Evolutionary conservation across 2,329 filamentous ascomycete genomes (phyloP), one percentile per base, ranked within the genome.

Genomic region (Trichoderma sp.): DNA sequence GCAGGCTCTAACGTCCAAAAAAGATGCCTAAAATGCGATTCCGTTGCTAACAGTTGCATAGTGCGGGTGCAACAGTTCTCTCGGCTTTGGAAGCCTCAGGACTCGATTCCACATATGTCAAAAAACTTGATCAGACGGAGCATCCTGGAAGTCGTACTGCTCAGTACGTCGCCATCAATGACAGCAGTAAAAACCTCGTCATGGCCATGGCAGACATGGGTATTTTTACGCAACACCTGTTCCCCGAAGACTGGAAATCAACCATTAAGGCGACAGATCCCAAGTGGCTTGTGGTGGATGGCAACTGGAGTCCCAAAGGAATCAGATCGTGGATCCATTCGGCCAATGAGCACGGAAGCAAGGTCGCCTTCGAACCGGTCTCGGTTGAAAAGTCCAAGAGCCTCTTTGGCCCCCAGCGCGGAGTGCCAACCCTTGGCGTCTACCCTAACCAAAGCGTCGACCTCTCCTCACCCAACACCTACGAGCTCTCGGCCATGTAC

Each of bases 161-260:
- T 0, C 94, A 98, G 80, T 98, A 98, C 79, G 88, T 98, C 3
- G 92, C 95, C 17, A 85, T 98, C 74, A 99, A 98, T 79, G 93
- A 97, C 78, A 85, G 85, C 0, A 89, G 91, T 72, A 97, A 94
- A 80, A 92, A 95, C 74, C 88, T 99, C 3, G 87, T 95, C n/a
- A 82, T 98, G 74, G 95, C 94, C 59, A 97, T 98, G 93, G 95
- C 95, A 5, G 96, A 98, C 79, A 98, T 98, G 94, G 88, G 86
- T 70, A 95, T 97, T 76, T 88, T 97, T 62, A 87, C 90, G n/a
- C 78, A 82, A 17, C 82, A 87, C 73, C 84, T 85, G 0, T 86
- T 88, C 73, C 80, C 85, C 0, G 79, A 84, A 9, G 83, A 87
- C 74, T 94, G 91, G 90, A 85, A 86, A 64, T 85, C 88, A 1